Base-by-base conservation (phyloP, 371 early-diverging fungal species). In the Zopfochytrium polystomum region DNA sequence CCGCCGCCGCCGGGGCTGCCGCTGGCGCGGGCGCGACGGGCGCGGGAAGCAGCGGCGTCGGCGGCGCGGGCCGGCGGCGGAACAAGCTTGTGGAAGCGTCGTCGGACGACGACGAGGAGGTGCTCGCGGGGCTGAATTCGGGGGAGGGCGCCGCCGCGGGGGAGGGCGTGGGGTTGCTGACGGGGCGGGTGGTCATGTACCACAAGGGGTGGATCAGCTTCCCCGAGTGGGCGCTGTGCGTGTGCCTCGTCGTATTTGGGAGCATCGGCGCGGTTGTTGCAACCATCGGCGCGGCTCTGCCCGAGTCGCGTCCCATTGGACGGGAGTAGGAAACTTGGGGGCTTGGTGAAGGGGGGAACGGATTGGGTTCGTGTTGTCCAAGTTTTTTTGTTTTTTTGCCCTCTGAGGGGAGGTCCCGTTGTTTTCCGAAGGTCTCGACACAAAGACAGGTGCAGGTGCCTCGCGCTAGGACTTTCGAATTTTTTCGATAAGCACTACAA, bases 141-240 rank as follows among this genome's bases (percentile, higher is more conserved):
- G n/a, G n/a, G n/a, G n/a, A n/a, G n/a, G n/a, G n/a, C n/a, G n/a
- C n/a, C n/a, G n/a, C n/a, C n/a, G n/a, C n/a, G n/a, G 31, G 9
- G 30, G 25, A 11, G 27, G 20, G 29, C 15, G 22, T 44, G 33
- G 25, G 7, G 49, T 20, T 45, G 9, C 26, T 18, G 43, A 33
- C 13, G 6, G 31, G 47, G 49, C 6, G 6, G 47, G 29, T 13
- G 7, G 29, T 15, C 7, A 11, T 6, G 6, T 6, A 5, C 15
- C 9, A 11, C 6, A 48, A 23, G 49, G 22, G 11, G 49, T 23
- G 27, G 49, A 58, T 48, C 30, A 26, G 49, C 3, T 27, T 20
- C 32, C 27, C 9, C n/a, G 58, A 58, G 49, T n/a, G 31, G 49
- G 58, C 49, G n/a, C 2, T 48, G 3, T 58, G 58, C 33, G 46